These are phyloP conservation scores for Camellia japonica DNA, from an alignment of 148 eudicot species.

Conservation along the genomic window DNA sequence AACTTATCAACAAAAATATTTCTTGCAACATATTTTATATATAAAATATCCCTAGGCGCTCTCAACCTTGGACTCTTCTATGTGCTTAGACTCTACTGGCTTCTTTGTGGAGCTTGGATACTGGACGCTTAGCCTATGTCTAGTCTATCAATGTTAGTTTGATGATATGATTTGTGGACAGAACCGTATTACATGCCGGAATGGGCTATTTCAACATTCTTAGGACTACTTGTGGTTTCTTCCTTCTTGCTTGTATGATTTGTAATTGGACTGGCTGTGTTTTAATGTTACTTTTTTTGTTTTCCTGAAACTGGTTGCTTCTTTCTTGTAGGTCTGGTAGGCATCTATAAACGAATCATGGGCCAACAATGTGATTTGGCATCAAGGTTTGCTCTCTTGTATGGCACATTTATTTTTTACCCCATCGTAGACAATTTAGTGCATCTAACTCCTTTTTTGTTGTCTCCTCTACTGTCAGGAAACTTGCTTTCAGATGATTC, in stretches of 20 bases:
- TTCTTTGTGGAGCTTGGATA: background rate
- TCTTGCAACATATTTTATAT: too few relatives aligned
- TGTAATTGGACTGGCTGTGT: background rate
- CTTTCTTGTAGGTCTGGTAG: constrained; percentile 61
- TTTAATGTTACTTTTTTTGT: background rate
- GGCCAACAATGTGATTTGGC: constrained; percentile 66
- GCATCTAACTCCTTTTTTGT: constrained; percentile 6
- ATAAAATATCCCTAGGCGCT: too few relatives aligned
- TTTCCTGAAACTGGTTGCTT: background rate
- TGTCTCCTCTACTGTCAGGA: constrained; percentile 44
- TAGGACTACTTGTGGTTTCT: background rate
- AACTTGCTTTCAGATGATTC: constrained; percentile 67
- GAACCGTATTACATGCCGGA: background rate
- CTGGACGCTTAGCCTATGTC: background rate
- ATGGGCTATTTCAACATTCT: background rate
- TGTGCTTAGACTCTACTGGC: background rate
- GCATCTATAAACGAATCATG: constrained; percentile 66
- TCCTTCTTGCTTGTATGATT: background rate
- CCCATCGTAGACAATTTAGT: background rate
- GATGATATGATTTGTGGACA: background rate
- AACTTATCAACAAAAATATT: too few relatives aligned
- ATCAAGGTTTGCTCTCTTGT: constrained; percentile 50
- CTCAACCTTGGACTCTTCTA: too few relatives aligned
- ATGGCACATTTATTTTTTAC: background rate
- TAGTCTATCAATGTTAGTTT: background rate